These are phyloP conservation scores for Heliamphora pulchella DNA, from an alignment of 179 eudicot species.

Conservation along the genomic window DNA sequence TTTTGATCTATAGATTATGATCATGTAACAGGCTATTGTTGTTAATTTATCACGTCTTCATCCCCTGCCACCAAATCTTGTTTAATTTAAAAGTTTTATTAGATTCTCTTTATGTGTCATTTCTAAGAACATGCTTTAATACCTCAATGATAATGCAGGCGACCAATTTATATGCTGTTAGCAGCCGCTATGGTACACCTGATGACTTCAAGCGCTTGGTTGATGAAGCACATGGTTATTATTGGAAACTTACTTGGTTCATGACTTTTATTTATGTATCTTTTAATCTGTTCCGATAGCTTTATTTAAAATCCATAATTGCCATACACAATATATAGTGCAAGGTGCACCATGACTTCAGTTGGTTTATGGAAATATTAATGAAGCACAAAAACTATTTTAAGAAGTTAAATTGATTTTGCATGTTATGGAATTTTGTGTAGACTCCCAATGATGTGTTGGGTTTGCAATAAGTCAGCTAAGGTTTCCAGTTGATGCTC, in stretches of 20 bases:
- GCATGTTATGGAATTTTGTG: not conserved
- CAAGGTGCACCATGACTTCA: not conserved
- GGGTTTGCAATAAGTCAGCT: not conserved
- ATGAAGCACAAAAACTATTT: not conserved
- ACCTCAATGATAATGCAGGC: constrained; percentile 45
- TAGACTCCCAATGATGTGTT: not conserved
- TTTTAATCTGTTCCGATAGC: not conserved
- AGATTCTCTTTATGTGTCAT: not conserved
- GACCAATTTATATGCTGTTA: constrained; percentile 89
- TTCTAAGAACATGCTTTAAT: constrained; percentile 3
- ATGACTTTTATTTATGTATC: not conserved
- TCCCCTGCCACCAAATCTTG: not conserved
- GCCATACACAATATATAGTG: not conserved
- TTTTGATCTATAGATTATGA: not conserved
- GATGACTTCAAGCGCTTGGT: constrained; percentile 87
- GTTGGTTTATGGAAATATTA: not conserved
- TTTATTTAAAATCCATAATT: not conserved
- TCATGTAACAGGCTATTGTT: not conserved
- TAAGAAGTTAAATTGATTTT: not conserved
- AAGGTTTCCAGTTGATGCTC: not conserved
- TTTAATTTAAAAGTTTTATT: not conserved
- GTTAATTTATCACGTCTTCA: not conserved
- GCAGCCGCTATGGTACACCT: constrained; percentile 98
- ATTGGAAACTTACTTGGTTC: constrained; percentile 1
- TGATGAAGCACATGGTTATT: constrained; percentile 95